phyloP scores from a whole-genome alignment of 441 rosid species.

The Euphorbia schlechtendalii region DNA sequence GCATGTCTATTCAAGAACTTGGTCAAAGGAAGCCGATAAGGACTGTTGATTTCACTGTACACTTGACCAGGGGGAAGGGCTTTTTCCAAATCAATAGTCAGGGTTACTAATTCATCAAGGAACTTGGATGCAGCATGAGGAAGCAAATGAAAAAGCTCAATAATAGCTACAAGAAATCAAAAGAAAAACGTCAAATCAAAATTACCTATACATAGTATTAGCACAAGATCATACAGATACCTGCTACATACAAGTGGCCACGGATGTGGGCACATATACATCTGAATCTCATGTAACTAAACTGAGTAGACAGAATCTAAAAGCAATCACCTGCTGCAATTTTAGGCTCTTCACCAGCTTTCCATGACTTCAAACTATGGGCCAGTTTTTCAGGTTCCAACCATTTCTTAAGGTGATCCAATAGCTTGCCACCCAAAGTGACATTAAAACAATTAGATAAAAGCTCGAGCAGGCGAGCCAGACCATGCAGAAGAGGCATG shows the following conservation, averaged over 20 bases:
- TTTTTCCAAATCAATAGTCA: conserved; percentile 91
- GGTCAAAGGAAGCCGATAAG: conserved; percentile 93
- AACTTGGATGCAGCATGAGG: conserved; percentile 95
- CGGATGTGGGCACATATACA: background rate
- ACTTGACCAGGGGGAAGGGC: conserved; percentile 89
- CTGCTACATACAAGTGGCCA: background rate
- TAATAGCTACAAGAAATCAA: conserved; percentile 72
- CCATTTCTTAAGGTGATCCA: conserved; percentile 99
- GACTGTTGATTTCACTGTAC: conserved; percentile 96
- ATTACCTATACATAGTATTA: conserved; percentile 10
- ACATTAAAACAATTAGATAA: conserved; percentile 97
- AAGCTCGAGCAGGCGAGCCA: conserved; percentile 98
- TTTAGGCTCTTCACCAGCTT: conserved; percentile 99
- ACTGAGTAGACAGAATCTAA: conserved; percentile 13
- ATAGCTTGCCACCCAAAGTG: conserved; percentile 91
- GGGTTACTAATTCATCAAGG: conserved; percentile 92
- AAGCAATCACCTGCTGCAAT: conserved; percentile 82
- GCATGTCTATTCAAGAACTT: conserved; percentile 94
- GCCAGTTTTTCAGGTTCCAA: conserved; percentile 98
- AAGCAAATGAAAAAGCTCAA: conserved; percentile 98
- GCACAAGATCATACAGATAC: background rate
- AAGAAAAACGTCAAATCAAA: conserved; percentile 16
- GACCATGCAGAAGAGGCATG: conserved; percentile 97
- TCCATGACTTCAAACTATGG: conserved; percentile 91
- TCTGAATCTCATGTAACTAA: conserved; percentile 1